Evolutionary conservation across 1,284 basidiomycete species (phyloP).

Genomic region (Volvariella surrecta): DNA sequence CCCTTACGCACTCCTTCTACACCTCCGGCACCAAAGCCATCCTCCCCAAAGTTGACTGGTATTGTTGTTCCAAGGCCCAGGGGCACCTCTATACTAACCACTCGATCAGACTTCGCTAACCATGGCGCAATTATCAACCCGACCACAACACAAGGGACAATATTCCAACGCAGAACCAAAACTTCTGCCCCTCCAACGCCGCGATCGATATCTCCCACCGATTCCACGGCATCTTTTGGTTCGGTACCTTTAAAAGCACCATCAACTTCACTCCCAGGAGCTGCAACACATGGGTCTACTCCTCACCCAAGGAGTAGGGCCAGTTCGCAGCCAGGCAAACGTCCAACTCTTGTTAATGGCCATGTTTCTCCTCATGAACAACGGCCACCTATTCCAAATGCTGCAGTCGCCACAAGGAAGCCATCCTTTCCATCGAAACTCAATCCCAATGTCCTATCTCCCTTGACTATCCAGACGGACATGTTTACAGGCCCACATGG

Average conservation of each 20-base stretch:
- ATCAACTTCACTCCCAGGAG: slow-evolving; percentile 34
- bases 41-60: slow-evolving; percentile 35
- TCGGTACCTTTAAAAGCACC: slow-evolving; percentile 29
- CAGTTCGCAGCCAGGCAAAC: slow-evolving; percentile 60
- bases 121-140: slow-evolving; percentile 43
- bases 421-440: slow-evolving; percentile 51
- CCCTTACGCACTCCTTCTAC: background rate
- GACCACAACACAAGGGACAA: slow-evolving; percentile 54
- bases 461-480: slow-evolving; percentile 45
- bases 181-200: slow-evolving; percentile 50
- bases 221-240: slow-evolving; percentile 43
- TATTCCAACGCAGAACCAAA: slow-evolving; percentile 59
- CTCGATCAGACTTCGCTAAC: slow-evolving; percentile 30
- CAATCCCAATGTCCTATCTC: slow-evolving; percentile 36
- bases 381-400: slow-evolving; percentile 40
- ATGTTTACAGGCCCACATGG: slow-evolving; percentile 30
- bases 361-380: slow-evolving; percentile 38
- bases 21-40: slow-evolving; percentile 17
- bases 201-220: slow-evolving; percentile 49
- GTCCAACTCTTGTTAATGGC: slow-evolving; percentile 44
- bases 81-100: slow-evolving; percentile 38
- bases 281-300: slow-evolving; percentile 22
- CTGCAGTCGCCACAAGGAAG: slow-evolving; percentile 35
- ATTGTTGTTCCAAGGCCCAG: slow-evolving; percentile 37
- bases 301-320: slow-evolving; percentile 45